These are phyloP conservation scores for Nyssa sinensis DNA, from an alignment of 148 eudicot species.

Conservation along the genomic window DNA sequence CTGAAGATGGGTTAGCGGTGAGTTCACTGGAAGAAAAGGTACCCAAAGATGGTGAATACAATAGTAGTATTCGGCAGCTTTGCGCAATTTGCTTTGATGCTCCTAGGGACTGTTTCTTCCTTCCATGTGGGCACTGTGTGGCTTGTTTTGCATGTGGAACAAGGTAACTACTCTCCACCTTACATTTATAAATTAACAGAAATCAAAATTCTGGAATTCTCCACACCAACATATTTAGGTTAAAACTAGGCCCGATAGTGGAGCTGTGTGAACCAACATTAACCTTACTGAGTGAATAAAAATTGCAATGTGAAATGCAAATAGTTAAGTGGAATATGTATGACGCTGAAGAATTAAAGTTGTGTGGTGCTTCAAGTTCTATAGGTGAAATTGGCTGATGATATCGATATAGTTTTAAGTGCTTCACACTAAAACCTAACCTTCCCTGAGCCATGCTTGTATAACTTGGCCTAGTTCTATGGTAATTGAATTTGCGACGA, in stretches of 20 bases:
- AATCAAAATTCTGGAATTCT: neutral
- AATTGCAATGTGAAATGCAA: neutral
- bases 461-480: no score
- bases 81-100: slow-evolving; percentile 89
- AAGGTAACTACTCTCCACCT: slow-evolving; percentile 58
- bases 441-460: no score
- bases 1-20: slow-evolving; percentile 38
- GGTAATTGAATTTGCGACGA: no score
- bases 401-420: no score
- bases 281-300: neutral
- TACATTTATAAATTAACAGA: no score
- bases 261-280: neutral
- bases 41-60: slow-evolving; percentile 40
- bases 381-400: no score
- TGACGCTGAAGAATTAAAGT: no score
- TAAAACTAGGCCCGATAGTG: neutral
- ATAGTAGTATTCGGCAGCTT: slow-evolving; percentile 37
- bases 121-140: slow-evolving; percentile 89
- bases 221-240: neutral
- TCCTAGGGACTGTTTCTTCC: slow-evolving; percentile 84
- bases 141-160: slow-evolving; percentile 76
- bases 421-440: neutral
- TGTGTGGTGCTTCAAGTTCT: no score
- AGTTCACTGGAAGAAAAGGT: slow-evolving; percentile 37
- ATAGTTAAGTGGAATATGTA: neutral